Evolutionary conservation across 169 alveolate species (phyloP).

Genomic region (Amoebophrya sp.): DNA sequence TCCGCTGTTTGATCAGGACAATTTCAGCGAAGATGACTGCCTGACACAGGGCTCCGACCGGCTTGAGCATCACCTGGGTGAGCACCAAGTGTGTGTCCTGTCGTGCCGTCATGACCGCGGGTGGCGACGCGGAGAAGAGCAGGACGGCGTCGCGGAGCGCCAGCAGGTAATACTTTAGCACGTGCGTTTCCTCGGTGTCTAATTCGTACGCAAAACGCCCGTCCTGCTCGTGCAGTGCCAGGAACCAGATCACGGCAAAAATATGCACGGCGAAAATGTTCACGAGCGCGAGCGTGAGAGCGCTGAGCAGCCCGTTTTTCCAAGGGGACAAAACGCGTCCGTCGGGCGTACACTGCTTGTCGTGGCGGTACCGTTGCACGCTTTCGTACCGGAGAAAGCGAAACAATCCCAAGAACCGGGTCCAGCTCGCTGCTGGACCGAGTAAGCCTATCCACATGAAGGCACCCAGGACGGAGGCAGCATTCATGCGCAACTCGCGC

Average conservation of each 20-base stretch:
- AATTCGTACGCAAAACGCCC: not conserved
- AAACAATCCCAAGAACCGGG: no score
- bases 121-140: constrained; percentile 12
- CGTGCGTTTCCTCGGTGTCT: not conserved
- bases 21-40: constrained; percentile 5
- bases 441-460: no score
- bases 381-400: no score
- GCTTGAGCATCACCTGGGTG: not conserved
- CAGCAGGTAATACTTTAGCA: not conserved
- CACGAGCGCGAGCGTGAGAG: not conserved
- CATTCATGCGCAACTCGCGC: no score
- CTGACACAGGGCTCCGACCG: constrained; percentile 6
- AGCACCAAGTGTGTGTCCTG: not conserved
- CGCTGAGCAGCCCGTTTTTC: not conserved
- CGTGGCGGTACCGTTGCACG: no score
- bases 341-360: not conserved
- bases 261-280: not conserved
- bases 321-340: not conserved
- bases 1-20: constrained; percentile 15
- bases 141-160: constrained; percentile 5
- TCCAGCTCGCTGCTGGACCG: no score
- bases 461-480: no score
- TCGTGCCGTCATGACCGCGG: not conserved
- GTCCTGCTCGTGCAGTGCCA: not conserved
- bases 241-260: not conserved